A percentile compares a stretch with the other conserved stretches of the same genome.
Evolutionary conservation across 495 filamentous ascomycete species (phyloP).

Genomic region (Neurospora hispaniola): DNA sequence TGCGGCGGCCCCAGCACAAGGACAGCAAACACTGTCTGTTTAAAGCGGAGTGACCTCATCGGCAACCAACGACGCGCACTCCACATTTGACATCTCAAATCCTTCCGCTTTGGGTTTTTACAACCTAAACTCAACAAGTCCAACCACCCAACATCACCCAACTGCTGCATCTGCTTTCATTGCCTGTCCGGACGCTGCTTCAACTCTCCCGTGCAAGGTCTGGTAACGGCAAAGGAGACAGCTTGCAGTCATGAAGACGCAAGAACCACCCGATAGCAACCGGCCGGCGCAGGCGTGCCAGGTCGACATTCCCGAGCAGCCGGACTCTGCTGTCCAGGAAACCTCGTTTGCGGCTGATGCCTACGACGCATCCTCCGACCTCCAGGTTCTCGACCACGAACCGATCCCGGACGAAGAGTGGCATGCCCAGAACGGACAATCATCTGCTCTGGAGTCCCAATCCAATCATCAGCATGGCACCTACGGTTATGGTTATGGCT

Average conservation of each 20-base stretch:
- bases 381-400: conserved; percentile 3
- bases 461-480: neutral
- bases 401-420: neutral
- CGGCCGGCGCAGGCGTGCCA: neutral
- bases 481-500: neutral
- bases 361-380: conserved; percentile 1
- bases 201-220: neutral
- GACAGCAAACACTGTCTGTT: neutral
- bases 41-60: neutral
- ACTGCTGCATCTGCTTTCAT: neutral
- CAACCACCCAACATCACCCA: neutral
- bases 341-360: conserved; percentile 11
- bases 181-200: too few species aligned
- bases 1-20: neutral
- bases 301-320: conserved; percentile 4
- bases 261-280: neutral
- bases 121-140: neutral
- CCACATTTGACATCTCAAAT: neutral
- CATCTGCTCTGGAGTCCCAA: neutral
- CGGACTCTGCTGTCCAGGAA: conserved; percentile 10
- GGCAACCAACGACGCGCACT: neutral
- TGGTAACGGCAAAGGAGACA: neutral
- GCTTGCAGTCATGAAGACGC: neutral
- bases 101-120: neutral
- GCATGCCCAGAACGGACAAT: neutral